A percentile compares a stretch with the other conserved stretches of the same genome.
Conservation (phyloP, 305 asterid species). For the Euphrasia arctica region DNA sequence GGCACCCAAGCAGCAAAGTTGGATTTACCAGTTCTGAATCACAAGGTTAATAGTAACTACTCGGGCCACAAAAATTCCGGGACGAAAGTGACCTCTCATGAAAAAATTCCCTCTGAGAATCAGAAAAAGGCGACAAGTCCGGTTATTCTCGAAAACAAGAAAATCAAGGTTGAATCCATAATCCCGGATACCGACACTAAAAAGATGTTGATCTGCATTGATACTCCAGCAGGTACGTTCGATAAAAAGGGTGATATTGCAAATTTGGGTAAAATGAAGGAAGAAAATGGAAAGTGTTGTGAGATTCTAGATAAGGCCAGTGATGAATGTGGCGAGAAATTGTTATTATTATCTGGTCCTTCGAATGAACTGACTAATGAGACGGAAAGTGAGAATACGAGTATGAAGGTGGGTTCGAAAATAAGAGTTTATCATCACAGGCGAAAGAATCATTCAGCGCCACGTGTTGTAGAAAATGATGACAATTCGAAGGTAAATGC, state of each 20-base stretch:
- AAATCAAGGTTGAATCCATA: too few relatives aligned
- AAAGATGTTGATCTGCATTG: neutral
- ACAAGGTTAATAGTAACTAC: slow-evolving; percentile 10
- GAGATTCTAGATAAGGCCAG: neutral
- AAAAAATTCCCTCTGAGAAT: slow-evolving; percentile 18
- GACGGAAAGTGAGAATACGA: slow-evolving; percentile 12
- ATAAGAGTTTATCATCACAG: slow-evolving; percentile 24
- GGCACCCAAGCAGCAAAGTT: too few relatives aligned
- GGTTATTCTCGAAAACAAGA: too few relatives aligned
- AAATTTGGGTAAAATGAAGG: slow-evolving; percentile 11
- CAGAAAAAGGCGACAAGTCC: slow-evolving; percentile 8
- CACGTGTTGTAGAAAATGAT: slow-evolving; percentile 15
- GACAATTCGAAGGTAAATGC: slow-evolving; percentile 24
- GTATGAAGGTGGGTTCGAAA: slow-evolving; percentile 12
- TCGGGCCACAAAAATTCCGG: slow-evolving; percentile 14
- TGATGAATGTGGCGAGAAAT: neutral
- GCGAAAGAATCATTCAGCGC: slow-evolving; percentile 21
- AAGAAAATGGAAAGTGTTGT: neutral
- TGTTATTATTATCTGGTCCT: too few relatives aligned
- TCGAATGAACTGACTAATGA: neutral
- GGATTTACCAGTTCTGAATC: slow-evolving; percentile 7
- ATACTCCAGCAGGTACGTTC: neutral
- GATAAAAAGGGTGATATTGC: neutral
- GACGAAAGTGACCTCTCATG: slow-evolving; percentile 17
- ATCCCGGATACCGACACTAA: slow-evolving; percentile 5